phyloP scores from a whole-genome alignment of 495 filamentous ascomycete genomes.

The Chaetomidium leptoderma region DNA sequence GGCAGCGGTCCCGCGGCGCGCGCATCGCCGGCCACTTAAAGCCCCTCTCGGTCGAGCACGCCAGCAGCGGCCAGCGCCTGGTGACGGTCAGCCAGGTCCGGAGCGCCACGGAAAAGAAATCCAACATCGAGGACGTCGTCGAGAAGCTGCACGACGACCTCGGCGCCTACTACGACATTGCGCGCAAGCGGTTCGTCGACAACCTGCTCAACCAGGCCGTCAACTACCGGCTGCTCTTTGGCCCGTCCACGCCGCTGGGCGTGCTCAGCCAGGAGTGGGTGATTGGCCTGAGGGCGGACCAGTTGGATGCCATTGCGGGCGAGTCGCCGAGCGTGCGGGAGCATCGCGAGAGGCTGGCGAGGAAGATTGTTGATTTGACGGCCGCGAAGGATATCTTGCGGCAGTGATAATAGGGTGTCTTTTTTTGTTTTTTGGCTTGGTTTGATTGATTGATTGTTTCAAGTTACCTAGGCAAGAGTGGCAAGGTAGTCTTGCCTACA shows the following conservation, averaged over 20 bases:
- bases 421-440: background rate
- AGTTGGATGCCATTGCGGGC: conserved; percentile 35
- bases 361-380: conserved; percentile 30
- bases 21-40: conserved; percentile 26
- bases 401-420: background rate
- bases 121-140: conserved; percentile 45
- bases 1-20: conserved; percentile 38
- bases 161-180: conserved; percentile 57
- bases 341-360: conserved; percentile 22
- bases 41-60: background rate
- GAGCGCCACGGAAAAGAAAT: conserved; percentile 32
- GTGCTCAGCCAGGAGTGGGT: conserved; percentile 36
- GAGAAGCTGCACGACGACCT: conserved; percentile 57
- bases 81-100: conserved; percentile 22
- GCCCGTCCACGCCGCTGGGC: conserved; percentile 31
- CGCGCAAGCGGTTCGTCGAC: conserved; percentile 55
- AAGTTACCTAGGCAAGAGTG: background rate
- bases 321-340: conserved; percentile 29
- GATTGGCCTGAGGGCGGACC: conserved; percentile 27
- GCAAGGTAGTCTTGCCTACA: no score
- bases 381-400: conserved; percentile 29
- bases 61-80: background rate
- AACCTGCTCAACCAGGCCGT: conserved; percentile 43
- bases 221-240: conserved; percentile 33
- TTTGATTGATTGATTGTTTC: background rate